These are phyloP conservation scores for Sherardia arvensis DNA, from an alignment of 257 asterid species.

Conservation along the genomic window DNA sequence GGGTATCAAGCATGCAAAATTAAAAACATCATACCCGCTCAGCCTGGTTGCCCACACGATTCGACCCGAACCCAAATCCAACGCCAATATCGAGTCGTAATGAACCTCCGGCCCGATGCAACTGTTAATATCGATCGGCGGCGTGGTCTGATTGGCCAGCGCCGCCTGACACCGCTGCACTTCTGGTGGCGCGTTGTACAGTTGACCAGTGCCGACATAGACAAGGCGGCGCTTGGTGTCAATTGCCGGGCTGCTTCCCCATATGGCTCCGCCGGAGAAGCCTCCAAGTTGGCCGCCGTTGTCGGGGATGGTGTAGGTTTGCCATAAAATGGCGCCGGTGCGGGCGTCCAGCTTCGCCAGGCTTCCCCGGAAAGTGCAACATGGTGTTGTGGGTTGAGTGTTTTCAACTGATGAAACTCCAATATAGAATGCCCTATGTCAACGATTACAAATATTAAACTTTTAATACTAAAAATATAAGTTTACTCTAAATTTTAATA, in stretches of 20 bases:
- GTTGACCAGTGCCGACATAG: constrained; percentile 54
- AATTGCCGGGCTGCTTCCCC: constrained; percentile 85
- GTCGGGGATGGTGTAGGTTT: constrained; percentile 62
- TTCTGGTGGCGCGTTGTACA: constrained; percentile 47
- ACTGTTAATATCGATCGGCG: constrained; percentile 36
- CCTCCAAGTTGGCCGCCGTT: constrained; percentile 50
- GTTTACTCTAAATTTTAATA: no score
- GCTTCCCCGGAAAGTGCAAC: constrained; percentile 73
- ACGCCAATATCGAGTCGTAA: constrained; percentile 47
- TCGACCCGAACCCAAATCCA: constrained; percentile 36
- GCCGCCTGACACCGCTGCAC: constrained; percentile 47
- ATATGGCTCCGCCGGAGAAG: constrained; percentile 54
- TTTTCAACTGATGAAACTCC: constrained; percentile 72
- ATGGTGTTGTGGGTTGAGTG: constrained; percentile 27
- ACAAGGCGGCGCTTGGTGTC: constrained; percentile 33
- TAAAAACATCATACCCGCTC: constrained; percentile 62
- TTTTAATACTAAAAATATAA: no score
- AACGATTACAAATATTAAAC: no score
- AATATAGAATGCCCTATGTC: constrained; percentile 31
- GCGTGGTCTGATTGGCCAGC: constrained; percentile 33
- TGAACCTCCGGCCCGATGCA: constrained; percentile 56
- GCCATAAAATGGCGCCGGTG: constrained; percentile 59
- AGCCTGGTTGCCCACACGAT: constrained; percentile 47
- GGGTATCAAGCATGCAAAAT: constrained; percentile 46
- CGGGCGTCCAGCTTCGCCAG: constrained; percentile 44